Evolutionary conservation across 2,329 filamentous ascomycete species (phyloP), one percentile per base, ranked within the genome.

Genomic region (Penicillium nordicum): DNA sequence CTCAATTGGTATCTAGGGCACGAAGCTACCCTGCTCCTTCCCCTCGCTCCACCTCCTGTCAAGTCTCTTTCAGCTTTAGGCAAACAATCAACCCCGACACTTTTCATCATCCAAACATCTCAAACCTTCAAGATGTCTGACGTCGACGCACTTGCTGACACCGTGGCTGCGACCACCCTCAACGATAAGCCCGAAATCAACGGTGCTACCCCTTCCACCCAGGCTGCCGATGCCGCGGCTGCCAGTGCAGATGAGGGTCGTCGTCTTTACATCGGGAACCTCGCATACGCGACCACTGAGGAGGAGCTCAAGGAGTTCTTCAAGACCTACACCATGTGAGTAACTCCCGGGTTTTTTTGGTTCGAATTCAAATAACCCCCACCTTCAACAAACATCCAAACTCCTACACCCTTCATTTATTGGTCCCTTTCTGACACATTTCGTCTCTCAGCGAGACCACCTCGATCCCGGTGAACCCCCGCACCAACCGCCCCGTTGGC

Each of bases 301-400:
- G 94, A 90, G 88, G 92, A 97, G 88, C 91, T 99, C 86, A 96
- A 95, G 85, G 90, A 94, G 72, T 99, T 99, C 86, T 99, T 99
- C 89, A 93, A 94, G 85, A 90, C 88, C 80, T 97, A 96, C 85
- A 89, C 94, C 84, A 91, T 99, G 94, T 99, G 86, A 85, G 93
- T 90, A 41, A 14, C 32, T 29, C 14, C 41, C 45, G 43, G 5
- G 12, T 30, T 14, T 37, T 37, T 21, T 14, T 51, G 27, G 12
- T 23, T 27, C 23, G n/a, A 10, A 12, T 46, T 7, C 40, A 41
- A 21, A 14, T 21, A 6, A 16, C 29, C 47, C 47, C 42, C 43
- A 29, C 23, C 42, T 50, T 43, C 18, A 30, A 10, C 34, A 55
- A 41, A 29, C 48, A 52, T 52, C 14, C 11, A 8, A 4, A 2